A percentile compares a stretch with the other conserved stretches of the same genome.
These are phyloP conservation scores for Huntiella omanensis DNA, from an alignment of 2,329 filamentous ascomycete species.

Conservation along the genomic window DNA sequence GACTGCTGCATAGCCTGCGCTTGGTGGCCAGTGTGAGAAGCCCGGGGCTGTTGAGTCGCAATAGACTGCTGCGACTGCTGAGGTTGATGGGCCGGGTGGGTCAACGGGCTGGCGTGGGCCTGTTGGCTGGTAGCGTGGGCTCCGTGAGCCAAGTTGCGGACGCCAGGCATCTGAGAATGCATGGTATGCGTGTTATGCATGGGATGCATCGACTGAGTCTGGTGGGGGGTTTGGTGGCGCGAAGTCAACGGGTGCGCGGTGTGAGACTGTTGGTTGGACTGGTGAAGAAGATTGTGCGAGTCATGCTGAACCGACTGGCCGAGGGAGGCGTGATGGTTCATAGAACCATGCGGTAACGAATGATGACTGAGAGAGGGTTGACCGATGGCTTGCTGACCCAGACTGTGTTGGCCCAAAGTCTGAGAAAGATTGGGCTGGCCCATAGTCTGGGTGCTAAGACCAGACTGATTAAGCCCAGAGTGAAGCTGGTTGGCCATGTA, in stretches of 20 bases:
- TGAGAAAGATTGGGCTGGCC: constrained; percentile 15
- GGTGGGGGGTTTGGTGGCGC: constrained; percentile 14
- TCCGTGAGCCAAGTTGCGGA: constrained; percentile 6
- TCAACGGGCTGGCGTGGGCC: constrained; percentile 7
- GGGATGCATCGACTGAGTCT: constrained; percentile 7
- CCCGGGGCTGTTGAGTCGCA: constrained; percentile 7
- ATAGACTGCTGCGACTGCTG: constrained; percentile 12
- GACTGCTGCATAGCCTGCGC: constrained; percentile 14
- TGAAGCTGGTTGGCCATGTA: constrained; percentile 18
- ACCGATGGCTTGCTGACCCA: constrained; percentile 13
- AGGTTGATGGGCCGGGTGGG: constrained; percentile 7
- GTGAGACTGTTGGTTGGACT: constrained; percentile 15
- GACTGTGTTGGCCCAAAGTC: constrained; percentile 11
- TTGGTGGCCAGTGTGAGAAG: constrained; percentile 14
- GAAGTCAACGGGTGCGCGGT: constrained; percentile 16
- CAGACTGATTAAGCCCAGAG: constrained; percentile 14
- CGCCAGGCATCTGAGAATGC: constrained; percentile 8
- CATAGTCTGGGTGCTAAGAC: constrained; percentile 16
- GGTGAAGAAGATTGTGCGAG: constrained; percentile 24
- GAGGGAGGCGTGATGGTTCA: constrained; percentile 11
- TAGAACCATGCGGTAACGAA: constrained; percentile 5
- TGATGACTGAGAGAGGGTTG: constrained; percentile 6
- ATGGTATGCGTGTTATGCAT: constrained; percentile 7
- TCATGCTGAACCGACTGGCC: constrained; percentile 24
- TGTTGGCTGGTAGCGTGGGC: constrained; percentile 9